phyloP scores from a whole-genome alignment of 768 basidiomycete genomes.

The Macrocybe gigantea region DNA sequence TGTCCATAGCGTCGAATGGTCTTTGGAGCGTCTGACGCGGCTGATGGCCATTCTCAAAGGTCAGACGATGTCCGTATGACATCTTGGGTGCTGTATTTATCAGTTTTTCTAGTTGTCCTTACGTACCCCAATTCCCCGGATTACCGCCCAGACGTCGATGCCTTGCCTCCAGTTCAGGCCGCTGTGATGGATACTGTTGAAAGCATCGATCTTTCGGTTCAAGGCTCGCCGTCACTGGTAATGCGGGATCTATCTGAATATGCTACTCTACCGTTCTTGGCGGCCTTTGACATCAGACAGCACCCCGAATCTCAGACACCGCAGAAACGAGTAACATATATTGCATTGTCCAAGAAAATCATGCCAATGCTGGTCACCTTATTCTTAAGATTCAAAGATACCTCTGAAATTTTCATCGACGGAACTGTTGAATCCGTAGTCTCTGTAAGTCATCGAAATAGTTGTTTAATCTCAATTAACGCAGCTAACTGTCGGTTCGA shows the following conservation, averaged over 20 bases:
- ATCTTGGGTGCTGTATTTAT: background rate
- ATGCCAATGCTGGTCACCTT: conserved; percentile 85
- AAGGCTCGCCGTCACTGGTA: conserved; percentile 64
- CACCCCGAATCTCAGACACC: conserved; percentile 34
- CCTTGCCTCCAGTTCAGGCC: conserved; percentile 74
- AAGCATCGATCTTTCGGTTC: conserved; percentile 55
- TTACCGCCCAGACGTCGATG: conserved; percentile 84
- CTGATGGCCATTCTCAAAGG: conserved; percentile 81
- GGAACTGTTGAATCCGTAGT: conserved; percentile 83
- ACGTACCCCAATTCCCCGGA: conserved; percentile 82
- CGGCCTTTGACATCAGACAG: conserved; percentile 57
- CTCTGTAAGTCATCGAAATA: conserved; percentile 41
- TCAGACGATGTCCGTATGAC: conserved; percentile 10
- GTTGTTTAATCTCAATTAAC: background rate
- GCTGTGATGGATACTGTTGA: conserved; percentile 69
- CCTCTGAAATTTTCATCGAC: conserved; percentile 61
- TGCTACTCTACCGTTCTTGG: conserved; percentile 80
- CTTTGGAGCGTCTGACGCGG: conserved; percentile 52
- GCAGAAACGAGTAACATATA: conserved; percentile 76
- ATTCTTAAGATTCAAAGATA: conserved; percentile 60
- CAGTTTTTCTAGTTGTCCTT: conserved; percentile 45
- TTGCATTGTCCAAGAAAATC: conserved; percentile 80
- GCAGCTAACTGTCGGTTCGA: conserved; percentile 17
- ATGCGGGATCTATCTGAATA: conserved; percentile 85
- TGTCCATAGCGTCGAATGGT: conserved; percentile 56